phyloP scores from a whole-genome alignment of 169 alveolate genomes.

The Fabrea salina region DNA sequence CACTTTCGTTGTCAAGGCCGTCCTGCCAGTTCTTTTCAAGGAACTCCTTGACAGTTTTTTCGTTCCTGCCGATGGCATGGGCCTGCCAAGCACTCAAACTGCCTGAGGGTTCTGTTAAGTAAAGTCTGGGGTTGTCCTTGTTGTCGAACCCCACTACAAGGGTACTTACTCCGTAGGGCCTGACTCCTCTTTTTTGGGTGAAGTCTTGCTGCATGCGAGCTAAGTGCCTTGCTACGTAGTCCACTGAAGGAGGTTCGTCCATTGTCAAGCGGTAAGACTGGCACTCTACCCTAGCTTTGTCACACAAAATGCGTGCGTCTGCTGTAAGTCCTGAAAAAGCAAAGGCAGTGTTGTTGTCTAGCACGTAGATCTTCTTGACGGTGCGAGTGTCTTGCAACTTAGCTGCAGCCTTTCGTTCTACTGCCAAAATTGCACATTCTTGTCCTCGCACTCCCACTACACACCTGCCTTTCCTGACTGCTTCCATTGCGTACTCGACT shows the following conservation, averaged over 20 bases:
- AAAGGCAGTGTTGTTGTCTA: slow-evolving; percentile 93
- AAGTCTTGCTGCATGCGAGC: slow-evolving; percentile 94
- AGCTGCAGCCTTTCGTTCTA: slow-evolving; percentile 95
- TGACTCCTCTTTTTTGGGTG: slow-evolving; percentile 98
- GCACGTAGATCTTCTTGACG: slow-evolving; percentile 87
- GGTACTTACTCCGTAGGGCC: slow-evolving; percentile 98
- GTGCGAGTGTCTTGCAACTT: slow-evolving; percentile 94
- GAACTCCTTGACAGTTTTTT: slow-evolving; percentile 93
- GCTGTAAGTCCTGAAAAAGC: slow-evolving; percentile 99
- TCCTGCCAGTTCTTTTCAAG: slow-evolving; percentile 93
- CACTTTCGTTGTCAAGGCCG: slow-evolving; percentile 85
- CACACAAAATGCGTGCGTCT: slow-evolving; percentile 96
- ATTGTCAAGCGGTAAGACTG: slow-evolving; percentile 93
- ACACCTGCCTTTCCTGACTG: slow-evolving; percentile 95
- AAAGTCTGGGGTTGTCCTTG: slow-evolving; percentile 88
- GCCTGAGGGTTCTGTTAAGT: slow-evolving; percentile 99
- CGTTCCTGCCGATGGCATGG: slow-evolving; percentile 96
- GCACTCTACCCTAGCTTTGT: slow-evolving; percentile 95
- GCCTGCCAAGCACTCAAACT: slow-evolving; percentile 97
- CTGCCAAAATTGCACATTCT: slow-evolving; percentile 95
- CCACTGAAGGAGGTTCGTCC: slow-evolving; percentile 96
- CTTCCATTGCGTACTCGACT: slow-evolving; percentile 99
- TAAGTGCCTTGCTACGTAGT: slow-evolving; percentile 92
- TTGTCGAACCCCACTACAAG: slow-evolving; percentile 93
- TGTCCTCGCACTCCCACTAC: slow-evolving; percentile 96